Conservation (phyloP, 495 filamentous ascomycete genomes). For the Haplographium delicatum region DNA sequence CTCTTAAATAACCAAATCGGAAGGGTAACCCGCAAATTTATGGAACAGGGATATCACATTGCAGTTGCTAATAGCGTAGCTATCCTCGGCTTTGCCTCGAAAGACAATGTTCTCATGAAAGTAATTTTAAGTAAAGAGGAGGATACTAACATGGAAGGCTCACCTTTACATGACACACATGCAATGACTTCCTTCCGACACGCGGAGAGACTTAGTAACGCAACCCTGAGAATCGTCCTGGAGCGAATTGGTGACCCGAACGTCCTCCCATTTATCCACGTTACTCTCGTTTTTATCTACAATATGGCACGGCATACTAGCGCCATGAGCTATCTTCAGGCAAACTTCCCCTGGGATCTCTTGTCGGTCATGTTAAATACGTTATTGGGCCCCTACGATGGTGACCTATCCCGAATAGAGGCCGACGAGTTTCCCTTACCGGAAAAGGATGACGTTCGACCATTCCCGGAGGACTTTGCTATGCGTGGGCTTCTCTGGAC, state of each 20-base stretch:
- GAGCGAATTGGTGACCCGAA: conserved; percentile 24
- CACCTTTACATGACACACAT: neutral
- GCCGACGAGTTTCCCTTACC: conserved; percentile 48
- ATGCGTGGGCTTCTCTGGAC: conserved; percentile 74
- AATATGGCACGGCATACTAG: conserved; percentile 13
- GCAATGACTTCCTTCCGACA: conserved; percentile 9
- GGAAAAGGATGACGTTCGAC: conserved; percentile 51
- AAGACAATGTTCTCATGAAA: conserved; percentile 20
- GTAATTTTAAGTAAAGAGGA: neutral
- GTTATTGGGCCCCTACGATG: conserved; percentile 30
- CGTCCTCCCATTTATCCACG: conserved; percentile 23
- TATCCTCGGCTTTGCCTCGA: conserved; percentile 17
- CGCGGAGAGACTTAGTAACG: conserved; percentile 25
- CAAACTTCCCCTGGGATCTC: conserved; percentile 19
- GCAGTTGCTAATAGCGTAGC: conserved; percentile 20
- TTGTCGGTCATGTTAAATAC: conserved; percentile 21
- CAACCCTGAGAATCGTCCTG: conserved; percentile 11
- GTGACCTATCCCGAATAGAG: conserved; percentile 28
- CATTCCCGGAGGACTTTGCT: conserved; percentile 78
- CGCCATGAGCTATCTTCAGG: conserved; percentile 18
- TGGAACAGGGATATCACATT: conserved; percentile 66
- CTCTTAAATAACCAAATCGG: conserved; percentile 55
- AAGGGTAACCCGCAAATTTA: conserved; percentile 52
- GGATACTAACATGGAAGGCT: conserved; percentile 5
- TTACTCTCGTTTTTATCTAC: conserved; percentile 23